phyloP scores from a whole-genome alignment of 2,329 filamentous ascomycete species.

The Aspergillus phoenicis region DNA sequence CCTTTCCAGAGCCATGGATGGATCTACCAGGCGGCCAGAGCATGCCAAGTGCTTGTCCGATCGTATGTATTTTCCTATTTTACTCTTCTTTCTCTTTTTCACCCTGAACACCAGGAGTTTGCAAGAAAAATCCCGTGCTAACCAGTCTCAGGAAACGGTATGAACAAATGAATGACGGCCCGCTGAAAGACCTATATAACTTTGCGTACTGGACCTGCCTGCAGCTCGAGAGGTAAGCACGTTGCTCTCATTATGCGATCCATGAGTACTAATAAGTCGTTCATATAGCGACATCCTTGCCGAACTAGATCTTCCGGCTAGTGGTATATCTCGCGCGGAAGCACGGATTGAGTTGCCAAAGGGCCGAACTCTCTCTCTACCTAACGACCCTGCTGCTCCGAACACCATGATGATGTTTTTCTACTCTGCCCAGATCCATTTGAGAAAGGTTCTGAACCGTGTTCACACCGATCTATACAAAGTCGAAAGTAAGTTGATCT shows the following conservation, averaged over 20 bases:
- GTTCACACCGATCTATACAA: constrained; percentile 60
- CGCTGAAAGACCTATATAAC: constrained; percentile 63
- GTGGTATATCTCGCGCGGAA: constrained; percentile 61
- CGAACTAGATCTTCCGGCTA: constrained; percentile 70
- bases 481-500: constrained; percentile 33
- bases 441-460: constrained; percentile 60
- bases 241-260: not conserved
- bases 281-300: constrained; percentile 77
- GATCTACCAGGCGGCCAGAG: constrained; percentile 63
- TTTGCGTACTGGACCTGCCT: constrained; percentile 92
- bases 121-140: constrained; percentile 1
- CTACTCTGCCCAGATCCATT: constrained; percentile 63
- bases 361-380: constrained; percentile 37
- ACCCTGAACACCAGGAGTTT: not conserved
- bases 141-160: constrained; percentile 36
- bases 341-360: constrained; percentile 45
- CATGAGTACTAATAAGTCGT: not conserved
- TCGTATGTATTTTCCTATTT: constrained; percentile 49
- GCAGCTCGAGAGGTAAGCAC: constrained; percentile 77
- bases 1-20: constrained; percentile 82
- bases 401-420: constrained; percentile 55
- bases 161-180: constrained; percentile 31
- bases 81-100: no score
- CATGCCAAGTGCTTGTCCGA: constrained; percentile 72
- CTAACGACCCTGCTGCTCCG: constrained; percentile 36